Conservation (phyloP, 805 yeast species). For the Nakazawaea populi region DNA sequence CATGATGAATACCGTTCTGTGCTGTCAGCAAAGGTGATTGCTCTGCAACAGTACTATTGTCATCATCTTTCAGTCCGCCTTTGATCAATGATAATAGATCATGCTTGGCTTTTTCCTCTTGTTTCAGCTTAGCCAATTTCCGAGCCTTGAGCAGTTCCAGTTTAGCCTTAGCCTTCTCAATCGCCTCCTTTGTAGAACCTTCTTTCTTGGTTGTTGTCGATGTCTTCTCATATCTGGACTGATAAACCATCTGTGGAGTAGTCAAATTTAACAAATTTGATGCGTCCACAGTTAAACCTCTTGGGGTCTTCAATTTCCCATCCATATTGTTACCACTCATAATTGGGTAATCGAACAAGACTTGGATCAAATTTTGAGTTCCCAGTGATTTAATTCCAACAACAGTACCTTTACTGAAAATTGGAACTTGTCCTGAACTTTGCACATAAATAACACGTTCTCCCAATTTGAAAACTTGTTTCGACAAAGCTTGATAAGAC, state of each 20-base stretch:
- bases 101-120: slow-evolving; percentile 27
- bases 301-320: slow-evolving; percentile 67
- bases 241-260: slow-evolving; percentile 68
- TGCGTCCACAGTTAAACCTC: slow-evolving; percentile 83
- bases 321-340: slow-evolving; percentile 78
- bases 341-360: slow-evolving; percentile 78
- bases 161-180: slow-evolving; percentile 9
- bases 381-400: slow-evolving; percentile 57
- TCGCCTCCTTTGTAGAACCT: slow-evolving; percentile 11
- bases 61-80: slow-evolving; percentile 15
- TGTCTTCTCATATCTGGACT: slow-evolving; percentile 55
- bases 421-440: slow-evolving; percentile 84
- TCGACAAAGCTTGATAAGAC: slow-evolving; percentile 64
- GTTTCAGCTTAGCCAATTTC: slow-evolving; percentile 17
- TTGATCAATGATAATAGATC: slow-evolving; percentile 42
- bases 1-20: slow-evolving; percentile 6
- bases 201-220: slow-evolving; percentile 19
- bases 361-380: slow-evolving; percentile 59
- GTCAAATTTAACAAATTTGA: slow-evolving; percentile 76
- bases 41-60: neutral
- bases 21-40: neutral
- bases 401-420: slow-evolving; percentile 86
- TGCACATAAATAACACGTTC: slow-evolving; percentile 85
- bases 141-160: slow-evolving; percentile 8
- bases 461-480: slow-evolving; percentile 78